Evolutionary conservation across 371 early-diverging fungal species (phyloP), one percentile per base, ranked within the genome.

Genomic region (Actinomucor elegans): DNA sequence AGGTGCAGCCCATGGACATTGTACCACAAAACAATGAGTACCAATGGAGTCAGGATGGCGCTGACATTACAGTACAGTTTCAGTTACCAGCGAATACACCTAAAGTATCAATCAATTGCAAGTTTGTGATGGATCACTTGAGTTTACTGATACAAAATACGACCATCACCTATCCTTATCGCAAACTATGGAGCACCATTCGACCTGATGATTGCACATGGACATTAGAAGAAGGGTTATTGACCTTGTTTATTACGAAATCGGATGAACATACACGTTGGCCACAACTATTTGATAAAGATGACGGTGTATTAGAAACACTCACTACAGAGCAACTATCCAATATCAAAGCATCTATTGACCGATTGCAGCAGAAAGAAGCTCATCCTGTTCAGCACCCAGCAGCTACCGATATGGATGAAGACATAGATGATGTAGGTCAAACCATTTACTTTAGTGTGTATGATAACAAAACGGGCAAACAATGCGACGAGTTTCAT

Each of bases 291-390:
- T 91, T 89, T 71, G 80, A 79, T 29, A 54, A 63, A 1, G 91
- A 88, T 29, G 88, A 91, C 52, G 83, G 79, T 7, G 85, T 92
- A 0, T 56, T 83, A 8, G 94, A 94, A 63, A 86, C 87, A 0
- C 57, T 94, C 18, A 88, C 89, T 31, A 69, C 84, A 0, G 73
- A 60, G 15, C 79, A 79, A 29, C 69, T 92, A 35, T 77, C 75
- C 4, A 79, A 70, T 12, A 88, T 88, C 45, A 71, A 70, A 6
- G 71, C 75, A 15, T 77, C 71, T 0, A 59, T 93, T 36, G 85
- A 79, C 33, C 89, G 87, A 61, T 88, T 86, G 35, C 91, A 91
- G 0, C 55, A 76, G 0, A 71, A 78, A 6, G 53, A 64, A 8
- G 59, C 69, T 6, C 65, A 62, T 31, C 48, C 66, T 4, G 48